Percentiles rank a stretch among this genome's conserved stretches.
Conservation (phyloP, 495 filamentous ascomycete genomes). For the Darksidea phi region DNA sequence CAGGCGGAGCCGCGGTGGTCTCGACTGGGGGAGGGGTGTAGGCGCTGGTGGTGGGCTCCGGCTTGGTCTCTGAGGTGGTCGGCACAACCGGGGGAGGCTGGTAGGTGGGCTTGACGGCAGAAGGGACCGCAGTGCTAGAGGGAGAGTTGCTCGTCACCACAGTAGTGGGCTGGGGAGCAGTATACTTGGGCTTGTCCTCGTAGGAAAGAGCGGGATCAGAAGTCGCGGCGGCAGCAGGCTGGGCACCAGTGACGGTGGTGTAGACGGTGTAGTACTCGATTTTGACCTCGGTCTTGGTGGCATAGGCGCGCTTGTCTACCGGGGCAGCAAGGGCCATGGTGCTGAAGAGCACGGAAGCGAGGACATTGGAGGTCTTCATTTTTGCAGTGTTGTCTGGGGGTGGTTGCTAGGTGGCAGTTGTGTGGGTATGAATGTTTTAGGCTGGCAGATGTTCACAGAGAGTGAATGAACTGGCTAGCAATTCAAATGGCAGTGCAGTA, state of each 20-base stretch:
- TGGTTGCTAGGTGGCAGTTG: constrained; percentile 23
- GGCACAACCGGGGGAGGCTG: constrained; percentile 3
- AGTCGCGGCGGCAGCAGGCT: constrained; percentile 7
- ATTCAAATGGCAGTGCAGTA: constrained; percentile 14
- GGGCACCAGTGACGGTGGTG: constrained; percentile 21
- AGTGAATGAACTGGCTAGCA: constrained; percentile 28
- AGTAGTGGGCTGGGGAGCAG: background rate
- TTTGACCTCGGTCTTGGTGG: constrained; percentile 27
- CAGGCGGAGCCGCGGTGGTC: constrained; percentile 3
- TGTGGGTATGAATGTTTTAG: constrained; percentile 6
- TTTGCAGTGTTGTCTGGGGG: background rate
- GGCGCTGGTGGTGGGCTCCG: background rate
- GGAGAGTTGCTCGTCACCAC: background rate
- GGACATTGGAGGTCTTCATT: constrained; percentile 32
- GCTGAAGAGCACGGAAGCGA: constrained; percentile 26
- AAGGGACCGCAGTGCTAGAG: background rate
- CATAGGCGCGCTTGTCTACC: constrained; percentile 22
- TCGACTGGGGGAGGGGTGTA: constrained; percentile 1
- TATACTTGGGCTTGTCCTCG: constrained; percentile 21
- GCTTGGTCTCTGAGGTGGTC: background rate
- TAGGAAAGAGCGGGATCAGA: constrained; percentile 20
- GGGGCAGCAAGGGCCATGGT: constrained; percentile 23
- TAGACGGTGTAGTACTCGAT: constrained; percentile 29
- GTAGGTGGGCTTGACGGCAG: background rate
- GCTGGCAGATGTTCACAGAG: constrained; percentile 4